A percentile compares a stretch with the other conserved stretches of the same genome.
Evolutionary conservation across 108 stramenopile species (phyloP).

Genomic region (Fistulifera pelliculosa): DNA sequence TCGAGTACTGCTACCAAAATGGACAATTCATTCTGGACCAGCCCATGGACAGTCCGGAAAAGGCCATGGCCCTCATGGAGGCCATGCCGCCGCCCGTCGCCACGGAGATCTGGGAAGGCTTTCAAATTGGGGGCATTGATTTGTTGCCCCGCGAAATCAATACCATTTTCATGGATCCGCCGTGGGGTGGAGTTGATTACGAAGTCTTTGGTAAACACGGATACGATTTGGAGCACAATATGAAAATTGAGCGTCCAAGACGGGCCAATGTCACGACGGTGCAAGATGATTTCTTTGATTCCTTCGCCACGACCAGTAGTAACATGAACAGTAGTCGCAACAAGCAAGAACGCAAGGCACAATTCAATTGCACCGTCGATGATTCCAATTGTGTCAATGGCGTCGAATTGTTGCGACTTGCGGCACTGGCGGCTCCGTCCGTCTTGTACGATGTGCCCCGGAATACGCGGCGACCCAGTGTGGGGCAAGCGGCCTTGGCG

Average conservation of each 20-base stretch:
- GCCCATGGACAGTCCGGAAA: conserved; percentile 18
- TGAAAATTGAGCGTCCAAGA: conserved; percentile 62
- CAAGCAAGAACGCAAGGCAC: conserved; percentile 19
- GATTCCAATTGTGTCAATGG: conserved; percentile 46
- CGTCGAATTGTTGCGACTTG: conserved; percentile 54
- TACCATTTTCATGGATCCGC: conserved; percentile 81
- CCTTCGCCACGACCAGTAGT: conserved; percentile 8
- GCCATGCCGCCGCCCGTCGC: conserved; percentile 45
- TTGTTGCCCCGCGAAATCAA: conserved; percentile 55
- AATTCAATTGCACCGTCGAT: conserved; percentile 30
- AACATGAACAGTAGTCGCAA: conserved; percentile 5
- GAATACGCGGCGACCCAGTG: conserved; percentile 60
- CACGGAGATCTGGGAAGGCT: conserved; percentile 46
- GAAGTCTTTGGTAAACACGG: conserved; percentile 67
- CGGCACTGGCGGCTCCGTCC: conserved; percentile 57
- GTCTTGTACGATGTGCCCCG: conserved; percentile 73
- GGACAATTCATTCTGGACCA: conserved; percentile 58
- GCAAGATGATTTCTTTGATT: conserved; percentile 41
- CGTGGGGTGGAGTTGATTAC: conserved; percentile 68
- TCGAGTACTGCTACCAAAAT: conserved; percentile 62
- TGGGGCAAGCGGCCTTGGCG: conserved; percentile 61
- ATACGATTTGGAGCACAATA: conserved; percentile 72
- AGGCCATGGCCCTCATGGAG: conserved; percentile 14
- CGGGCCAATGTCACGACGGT: conserved; percentile 22
- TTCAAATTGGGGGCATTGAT: conserved; percentile 64